Base-by-base conservation (phyloP, 768 basidiomycete genomes). In the Dentipellis sp. region DNA sequence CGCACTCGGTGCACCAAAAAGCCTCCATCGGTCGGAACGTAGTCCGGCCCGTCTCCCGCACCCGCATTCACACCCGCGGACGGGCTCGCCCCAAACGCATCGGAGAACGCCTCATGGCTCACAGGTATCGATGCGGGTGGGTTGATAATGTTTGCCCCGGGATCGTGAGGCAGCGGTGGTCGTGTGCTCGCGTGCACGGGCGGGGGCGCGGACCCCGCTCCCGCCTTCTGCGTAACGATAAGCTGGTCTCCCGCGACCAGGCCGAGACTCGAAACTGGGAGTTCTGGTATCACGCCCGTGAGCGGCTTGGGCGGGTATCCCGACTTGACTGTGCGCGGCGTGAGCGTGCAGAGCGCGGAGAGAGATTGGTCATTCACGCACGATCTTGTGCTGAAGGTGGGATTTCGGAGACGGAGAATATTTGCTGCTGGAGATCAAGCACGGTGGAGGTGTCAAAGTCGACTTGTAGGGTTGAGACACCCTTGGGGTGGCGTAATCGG, bases 291-390 rank as follows among this genome's bases (percentile, higher is more conserved):
- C 38, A 88, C 70, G 2, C 51, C 61, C 4, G 84, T 83, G 42
- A 97, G 75, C 1, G 81, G 62, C 45, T 77, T 80, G 0, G 92
- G 94, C 3, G 94, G 94, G 68, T 95, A 97, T 39, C 94, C 92
- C 14, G 79, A 74, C 71, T 84, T 90, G 56, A 91, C 89, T 91
- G 57, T 91, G 29, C 29, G 29, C 29, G 29, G 29, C 29, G 29
- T 29, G 29, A 29, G 29, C 50, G 54, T 19, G 55, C 11, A 2
- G 47, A 17, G 7, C 54, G 54, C 16, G 17, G 40, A 56, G 56
- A 29, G 29, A 29, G 29, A 29, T 29, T 29, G 29, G 29, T 3
- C 6, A 29, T 29, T 29, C 39, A 75, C 88, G 68, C 64, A 93
- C 94, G 69, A 58, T 84, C 84, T 74, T 95, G 94, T 36, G 80